A percentile compares a stretch with the other conserved stretches of the same genome.
phyloP scores from a whole-genome alignment of 352 stramenopile genomes.

The Pythium aquatile region DNA sequence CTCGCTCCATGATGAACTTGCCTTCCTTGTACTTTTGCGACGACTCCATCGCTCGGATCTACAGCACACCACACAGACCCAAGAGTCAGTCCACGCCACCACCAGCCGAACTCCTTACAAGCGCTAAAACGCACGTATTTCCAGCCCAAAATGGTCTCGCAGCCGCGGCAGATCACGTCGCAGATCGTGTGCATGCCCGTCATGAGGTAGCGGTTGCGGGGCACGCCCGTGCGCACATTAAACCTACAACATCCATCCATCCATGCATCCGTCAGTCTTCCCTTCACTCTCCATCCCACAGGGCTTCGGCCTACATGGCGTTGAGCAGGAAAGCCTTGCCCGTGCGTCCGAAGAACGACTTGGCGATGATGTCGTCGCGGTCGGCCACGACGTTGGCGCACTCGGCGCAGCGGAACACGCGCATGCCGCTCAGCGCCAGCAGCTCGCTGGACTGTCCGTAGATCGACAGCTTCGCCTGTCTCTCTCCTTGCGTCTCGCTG shows the following conservation, averaged over 20 bases:
- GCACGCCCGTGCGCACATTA: slow-evolving; percentile 56
- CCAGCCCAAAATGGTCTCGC: slow-evolving; percentile 66
- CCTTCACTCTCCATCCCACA: not conserved
- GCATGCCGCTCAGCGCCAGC: slow-evolving; percentile 45
- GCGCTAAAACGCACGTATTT: slow-evolving; percentile 63
- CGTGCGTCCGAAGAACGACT: slow-evolving; percentile 74
- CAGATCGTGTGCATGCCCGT: slow-evolving; percentile 80
- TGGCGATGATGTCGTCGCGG: slow-evolving; percentile 70
- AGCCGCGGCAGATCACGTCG: slow-evolving; percentile 63
- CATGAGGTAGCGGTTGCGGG: slow-evolving; percentile 73
- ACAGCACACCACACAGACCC: slow-evolving; percentile 1
- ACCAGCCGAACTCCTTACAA: too few relatives aligned
- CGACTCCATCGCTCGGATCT: slow-evolving; percentile 78
- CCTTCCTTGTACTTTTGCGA: slow-evolving; percentile 87
- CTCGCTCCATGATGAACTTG: slow-evolving; percentile 81
- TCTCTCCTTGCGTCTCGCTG: slow-evolving; percentile 21
- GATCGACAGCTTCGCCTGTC: slow-evolving; percentile 19
- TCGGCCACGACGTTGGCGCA: slow-evolving; percentile 66
- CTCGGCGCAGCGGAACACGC: slow-evolving; percentile 56
- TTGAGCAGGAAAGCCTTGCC: slow-evolving; percentile 79
- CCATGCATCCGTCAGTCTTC: not conserved
- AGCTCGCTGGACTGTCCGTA: slow-evolving; percentile 46
- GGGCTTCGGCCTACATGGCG: slow-evolving; percentile 50
- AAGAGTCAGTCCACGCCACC: not conserved
- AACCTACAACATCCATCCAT: slow-evolving; percentile 40